Percentiles rank a stretch among this genome's conserved stretches.
Evolutionary conservation across 2,329 filamentous ascomycete species (phyloP).

Genomic region (Didymella pinodella): DNA sequence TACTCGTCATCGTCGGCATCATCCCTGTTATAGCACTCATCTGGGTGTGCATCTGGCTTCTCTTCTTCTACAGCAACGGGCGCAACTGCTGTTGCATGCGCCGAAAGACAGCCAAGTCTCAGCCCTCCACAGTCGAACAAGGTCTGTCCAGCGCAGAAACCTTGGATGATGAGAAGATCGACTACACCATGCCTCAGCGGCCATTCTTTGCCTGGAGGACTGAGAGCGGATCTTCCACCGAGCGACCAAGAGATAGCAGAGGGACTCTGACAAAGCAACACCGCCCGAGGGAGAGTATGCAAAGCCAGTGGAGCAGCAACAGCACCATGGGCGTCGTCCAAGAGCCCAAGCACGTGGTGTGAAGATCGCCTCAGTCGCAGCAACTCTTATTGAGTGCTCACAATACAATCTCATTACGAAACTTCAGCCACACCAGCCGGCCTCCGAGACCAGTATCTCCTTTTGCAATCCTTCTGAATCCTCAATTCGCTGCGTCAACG

Average conservation of each 20-base stretch:
- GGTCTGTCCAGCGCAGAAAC: conserved; percentile 15
- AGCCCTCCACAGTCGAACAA: conserved; percentile 13
- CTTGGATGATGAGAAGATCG: conserved; percentile 29
- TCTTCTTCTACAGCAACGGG: conserved; percentile 36
- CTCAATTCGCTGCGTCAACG: neutral
- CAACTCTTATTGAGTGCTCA: neutral
- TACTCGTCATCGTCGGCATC: conserved; percentile 37
- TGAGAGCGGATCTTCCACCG: conserved; percentile 28
- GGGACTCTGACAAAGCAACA: conserved; percentile 20
- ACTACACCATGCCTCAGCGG: conserved; percentile 26
- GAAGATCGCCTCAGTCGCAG: neutral
- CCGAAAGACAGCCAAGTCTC: conserved; percentile 26
- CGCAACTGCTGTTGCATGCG: conserved; percentile 39
- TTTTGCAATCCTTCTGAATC: neutral
- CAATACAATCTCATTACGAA: neutral
- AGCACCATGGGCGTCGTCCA: conserved; percentile 24
- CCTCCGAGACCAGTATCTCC: neutral
- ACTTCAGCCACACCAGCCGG: neutral
- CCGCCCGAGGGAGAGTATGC: conserved; percentile 15
- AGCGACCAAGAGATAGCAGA: conserved; percentile 13
- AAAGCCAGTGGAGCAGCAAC: conserved; percentile 30
- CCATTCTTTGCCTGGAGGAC: conserved; percentile 16
- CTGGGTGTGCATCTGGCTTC: conserved; percentile 38
- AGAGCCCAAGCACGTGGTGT: conserved; percentile 38
- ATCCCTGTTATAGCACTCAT: conserved; percentile 36